A percentile compares a stretch with the other conserved stretches of the same genome.
Evolutionary conservation across 371 early-diverging fungal genomes (phyloP).

Genomic region (Mucor racemosus): DNA sequence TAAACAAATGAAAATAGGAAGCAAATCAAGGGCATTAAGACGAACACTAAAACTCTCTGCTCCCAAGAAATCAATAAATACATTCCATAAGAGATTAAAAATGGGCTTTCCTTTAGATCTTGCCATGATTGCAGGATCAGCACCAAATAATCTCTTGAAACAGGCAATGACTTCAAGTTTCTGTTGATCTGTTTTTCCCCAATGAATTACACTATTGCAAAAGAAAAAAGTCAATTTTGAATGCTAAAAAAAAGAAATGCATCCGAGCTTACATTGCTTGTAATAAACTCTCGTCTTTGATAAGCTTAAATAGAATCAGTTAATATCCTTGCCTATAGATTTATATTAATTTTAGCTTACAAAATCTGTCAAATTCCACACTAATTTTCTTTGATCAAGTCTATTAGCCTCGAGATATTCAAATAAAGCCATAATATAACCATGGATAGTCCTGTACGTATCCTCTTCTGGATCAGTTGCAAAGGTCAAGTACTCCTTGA

Average conservation of each 20-base stretch:
- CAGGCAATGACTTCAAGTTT: conserved; percentile 35
- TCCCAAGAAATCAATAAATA: conserved; percentile 24
- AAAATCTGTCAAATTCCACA: conserved; percentile 22
- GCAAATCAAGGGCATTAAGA: conserved; percentile 35
- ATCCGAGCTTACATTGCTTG: conserved; percentile 41
- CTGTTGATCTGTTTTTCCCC: conserved; percentile 29
- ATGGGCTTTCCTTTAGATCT: conserved; percentile 36
- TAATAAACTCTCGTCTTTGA: conserved; percentile 34
- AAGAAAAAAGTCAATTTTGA: not conserved
- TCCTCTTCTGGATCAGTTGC: not conserved
- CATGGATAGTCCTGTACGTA: not conserved
- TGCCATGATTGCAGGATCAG: conserved; percentile 51
- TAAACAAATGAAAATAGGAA: conserved; percentile 40
- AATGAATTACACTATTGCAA: conserved; percentile 34
- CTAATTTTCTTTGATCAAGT: conserved; percentile 17
- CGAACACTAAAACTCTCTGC: conserved; percentile 21
- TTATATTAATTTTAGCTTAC: conserved; percentile 20
- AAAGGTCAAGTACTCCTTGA: not conserved
- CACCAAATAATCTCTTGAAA: conserved; percentile 48
- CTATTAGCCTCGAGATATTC: conserved; percentile 34
- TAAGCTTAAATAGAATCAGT: conserved; percentile 28
- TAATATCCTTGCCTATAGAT: not conserved
- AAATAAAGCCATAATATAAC: conserved; percentile 37
- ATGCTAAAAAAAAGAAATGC: not conserved
- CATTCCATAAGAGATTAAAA: conserved; percentile 28